These are phyloP conservation scores for Penicillium expansum DNA, from an alignment of 2,329 filamentous ascomycete genomes.

Conservation along the genomic window DNA sequence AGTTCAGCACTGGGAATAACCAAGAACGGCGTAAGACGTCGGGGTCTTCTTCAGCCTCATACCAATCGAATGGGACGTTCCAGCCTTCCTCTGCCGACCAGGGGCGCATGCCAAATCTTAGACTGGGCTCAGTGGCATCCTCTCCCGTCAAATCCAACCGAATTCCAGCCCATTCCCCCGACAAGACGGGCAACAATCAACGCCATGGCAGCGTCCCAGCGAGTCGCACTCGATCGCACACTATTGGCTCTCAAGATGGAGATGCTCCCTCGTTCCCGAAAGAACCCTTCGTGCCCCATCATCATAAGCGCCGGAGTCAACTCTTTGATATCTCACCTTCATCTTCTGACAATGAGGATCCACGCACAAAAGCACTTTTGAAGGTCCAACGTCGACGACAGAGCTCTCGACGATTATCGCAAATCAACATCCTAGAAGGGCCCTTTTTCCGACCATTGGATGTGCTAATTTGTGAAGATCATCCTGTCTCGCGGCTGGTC, in stretches of 20 bases:
- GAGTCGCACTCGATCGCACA: constrained; percentile 78
- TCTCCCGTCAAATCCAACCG: constrained; percentile 53
- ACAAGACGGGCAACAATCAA: constrained; percentile 61
- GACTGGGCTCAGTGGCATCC: constrained; percentile 52
- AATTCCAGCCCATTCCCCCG: constrained; percentile 50
- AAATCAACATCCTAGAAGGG: constrained; percentile 79
- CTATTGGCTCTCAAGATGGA: constrained; percentile 89
- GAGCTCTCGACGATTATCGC: constrained; percentile 89
- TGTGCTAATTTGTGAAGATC: constrained; percentile 94
- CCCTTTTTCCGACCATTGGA: constrained; percentile 88
- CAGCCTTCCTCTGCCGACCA: constrained; percentile 72
- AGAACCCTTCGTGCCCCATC: constrained; percentile 59
- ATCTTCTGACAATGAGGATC: constrained; percentile 94
- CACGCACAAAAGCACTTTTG: constrained; percentile 83
- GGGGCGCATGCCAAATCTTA: constrained; percentile 57
- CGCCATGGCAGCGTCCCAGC: constrained; percentile 64
- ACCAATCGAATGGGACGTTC: constrained; percentile 68
- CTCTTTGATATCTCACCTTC: constrained; percentile 96
- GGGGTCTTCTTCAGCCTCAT: constrained; percentile 80
- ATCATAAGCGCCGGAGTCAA: constrained; percentile 89
- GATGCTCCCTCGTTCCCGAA: constrained; percentile 69
- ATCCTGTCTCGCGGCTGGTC: constrained; percentile 94
- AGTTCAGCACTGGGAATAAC: constrained; percentile 82
- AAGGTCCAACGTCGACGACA: constrained; percentile 93
- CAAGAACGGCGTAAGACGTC: constrained; percentile 88